Evolutionary conservation across 1,139 yeast species (phyloP), one percentile per base, ranked within the genome.

Genomic region (Saccharomyces hybrid): DNA sequence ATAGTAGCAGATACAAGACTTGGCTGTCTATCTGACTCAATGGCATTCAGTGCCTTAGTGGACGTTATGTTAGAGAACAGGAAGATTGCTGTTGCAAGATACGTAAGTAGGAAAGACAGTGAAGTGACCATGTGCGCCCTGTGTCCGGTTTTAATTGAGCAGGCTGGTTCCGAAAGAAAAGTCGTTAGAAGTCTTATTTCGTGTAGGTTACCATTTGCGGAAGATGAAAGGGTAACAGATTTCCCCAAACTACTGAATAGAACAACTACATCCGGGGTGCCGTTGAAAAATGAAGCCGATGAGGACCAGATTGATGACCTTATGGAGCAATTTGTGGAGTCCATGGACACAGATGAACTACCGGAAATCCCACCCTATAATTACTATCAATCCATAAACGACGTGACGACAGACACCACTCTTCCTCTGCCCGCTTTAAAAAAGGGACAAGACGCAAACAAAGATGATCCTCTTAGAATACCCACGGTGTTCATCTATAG

Each of bases 151-250:
- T 67, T 74, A 34, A 66, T 71, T 1, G 53, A 58, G n/a, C 53
- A 58, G 1, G 55, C 44, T 19, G 60, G 55, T 11, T 47, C 53
- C 6, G 61, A 56, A 16, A 60, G 61, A 66, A 31, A 51, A 7
- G 42, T 27, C 4, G 50, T 53, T n/a, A 56, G 71, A 31, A 66
- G 66, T 0, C 65, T 81, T 44, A 63, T 78, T 2, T 60, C 76
- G 54, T 69, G 70, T 5, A 74, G 84, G 47, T 67, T 90, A n/a
- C 96, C 97, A 0, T 88, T 81, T 69, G 78, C 79, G 34, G 96
- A 89, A 61, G 97, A 91, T 66, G 86, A 82, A 60, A 81, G 85
- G 59, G 72, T 79, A 12, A 82, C 86, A 14, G 75, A 75, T 49
- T 86, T 87, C 61, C 84, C 88, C 0, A 72, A 73, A 24, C 68